Evolutionary conservation across 106 monocot species (phyloP).

Genomic region (Cymbidium sinense): DNA sequence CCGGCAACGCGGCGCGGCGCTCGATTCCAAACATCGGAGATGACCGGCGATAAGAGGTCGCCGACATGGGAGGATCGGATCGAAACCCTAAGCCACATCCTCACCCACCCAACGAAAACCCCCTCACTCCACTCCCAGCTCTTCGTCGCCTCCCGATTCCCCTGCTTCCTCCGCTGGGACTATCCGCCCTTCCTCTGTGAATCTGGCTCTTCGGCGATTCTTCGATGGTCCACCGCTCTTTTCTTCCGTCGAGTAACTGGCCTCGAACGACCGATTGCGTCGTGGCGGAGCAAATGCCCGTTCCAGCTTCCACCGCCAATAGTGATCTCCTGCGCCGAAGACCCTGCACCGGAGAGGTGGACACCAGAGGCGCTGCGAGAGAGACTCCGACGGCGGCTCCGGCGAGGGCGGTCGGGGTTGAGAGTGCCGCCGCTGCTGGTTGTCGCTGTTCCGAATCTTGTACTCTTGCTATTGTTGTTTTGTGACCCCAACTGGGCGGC

Average conservation of each 20-base stretch:
- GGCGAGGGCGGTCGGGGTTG: constrained; percentile 33
- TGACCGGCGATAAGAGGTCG: not conserved
- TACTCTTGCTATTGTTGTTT: constrained; percentile 33
- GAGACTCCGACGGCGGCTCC: constrained; percentile 25
- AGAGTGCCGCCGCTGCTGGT: constrained; percentile 23
- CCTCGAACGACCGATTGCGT: constrained; percentile 23
- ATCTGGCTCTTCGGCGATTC: constrained; percentile 1
- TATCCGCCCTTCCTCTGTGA: constrained; percentile 47
- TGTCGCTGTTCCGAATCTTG: constrained; percentile 26
- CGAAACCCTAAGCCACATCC: constrained; percentile 50
- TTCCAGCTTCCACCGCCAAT: constrained; percentile 64
- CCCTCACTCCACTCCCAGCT: constrained; percentile 78
- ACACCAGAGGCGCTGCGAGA: constrained; percentile 25
- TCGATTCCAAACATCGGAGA: not conserved
- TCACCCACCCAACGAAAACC: constrained; percentile 32
- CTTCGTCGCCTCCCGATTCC: constrained; percentile 50
- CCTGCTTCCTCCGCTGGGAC: constrained; percentile 36
- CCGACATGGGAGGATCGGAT: constrained; percentile 16
- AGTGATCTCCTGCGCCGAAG: constrained; percentile 37
- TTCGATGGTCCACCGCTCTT: constrained; percentile 41
- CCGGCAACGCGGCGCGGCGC: not conserved
- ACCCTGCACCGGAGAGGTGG: constrained; percentile 29
- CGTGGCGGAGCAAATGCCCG: constrained; percentile 73
- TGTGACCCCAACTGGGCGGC: constrained; percentile 17
- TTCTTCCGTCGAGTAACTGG: constrained; percentile 29